phyloP scores from a whole-genome alignment of 2,329 filamentous ascomycete genomes.

The Elsinoe perseae region DNA sequence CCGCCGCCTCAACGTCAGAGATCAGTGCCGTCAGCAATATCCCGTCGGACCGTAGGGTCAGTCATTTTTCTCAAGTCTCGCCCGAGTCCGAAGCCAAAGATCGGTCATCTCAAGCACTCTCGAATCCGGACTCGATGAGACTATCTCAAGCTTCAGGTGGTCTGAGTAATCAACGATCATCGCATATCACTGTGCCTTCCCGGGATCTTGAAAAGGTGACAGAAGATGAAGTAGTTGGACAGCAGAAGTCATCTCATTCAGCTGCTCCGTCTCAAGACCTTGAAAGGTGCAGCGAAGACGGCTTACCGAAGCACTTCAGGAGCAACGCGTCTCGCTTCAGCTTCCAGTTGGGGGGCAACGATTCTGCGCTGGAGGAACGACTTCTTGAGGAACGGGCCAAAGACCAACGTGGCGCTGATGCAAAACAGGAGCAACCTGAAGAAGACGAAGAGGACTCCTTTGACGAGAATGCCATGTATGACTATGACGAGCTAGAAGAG shows the following conservation, averaged over 20 bases:
- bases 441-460: slow-evolving; percentile 32
- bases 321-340: slow-evolving; percentile 74
- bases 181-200: background rate
- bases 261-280: background rate
- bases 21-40: slow-evolving; percentile 15
- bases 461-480: slow-evolving; percentile 37
- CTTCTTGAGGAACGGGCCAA: slow-evolving; percentile 65
- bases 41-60: slow-evolving; percentile 1
- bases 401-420: slow-evolving; percentile 41
- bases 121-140: background rate
- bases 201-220: background rate
- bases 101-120: slow-evolving; percentile 1
- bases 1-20: slow-evolving; percentile 18
- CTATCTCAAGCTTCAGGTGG: background rate
- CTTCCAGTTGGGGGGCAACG: slow-evolving; percentile 69
- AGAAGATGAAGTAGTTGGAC: background rate
- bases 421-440: slow-evolving; percentile 14
- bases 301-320: slow-evolving; percentile 36
- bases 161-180: background rate
- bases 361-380: slow-evolving; percentile 56
- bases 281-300: background rate
- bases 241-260: background rate
- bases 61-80: slow-evolving; percentile 16
- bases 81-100: slow-evolving; percentile 8
- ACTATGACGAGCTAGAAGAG: slow-evolving; percentile 40